Conservation (phyloP, 2,329 filamentous ascomycete species). For the Fusarium liriodendri region DNA sequence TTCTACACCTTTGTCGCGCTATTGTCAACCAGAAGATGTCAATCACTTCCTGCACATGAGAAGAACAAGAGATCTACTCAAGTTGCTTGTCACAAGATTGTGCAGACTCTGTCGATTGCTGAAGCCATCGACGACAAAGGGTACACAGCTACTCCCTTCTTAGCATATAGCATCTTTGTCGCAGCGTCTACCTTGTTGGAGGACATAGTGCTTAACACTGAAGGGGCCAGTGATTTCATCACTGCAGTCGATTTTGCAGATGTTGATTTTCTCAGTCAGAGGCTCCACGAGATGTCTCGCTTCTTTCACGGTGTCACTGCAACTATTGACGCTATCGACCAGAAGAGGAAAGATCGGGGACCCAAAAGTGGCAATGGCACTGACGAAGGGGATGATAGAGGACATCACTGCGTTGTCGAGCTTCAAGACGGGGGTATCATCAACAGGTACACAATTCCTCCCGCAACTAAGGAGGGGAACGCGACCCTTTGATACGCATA, state of each 20-base stretch:
- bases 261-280: not conserved
- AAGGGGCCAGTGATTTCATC: not conserved
- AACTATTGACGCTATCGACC: not conserved
- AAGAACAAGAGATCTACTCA: not conserved
- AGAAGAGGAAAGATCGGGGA: not conserved
- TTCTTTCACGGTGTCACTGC: not conserved
- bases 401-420: not conserved
- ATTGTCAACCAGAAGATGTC: not conserved
- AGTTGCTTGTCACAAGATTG: not conserved
- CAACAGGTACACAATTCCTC: not conserved
- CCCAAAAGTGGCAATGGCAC: not conserved
- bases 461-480: not conserved
- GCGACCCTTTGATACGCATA: not conserved
- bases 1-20: not conserved
- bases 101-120: not conserved
- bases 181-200: not conserved
- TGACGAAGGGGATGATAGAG: not conserved
- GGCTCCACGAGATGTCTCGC: not conserved
- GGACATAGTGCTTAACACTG: not conserved
- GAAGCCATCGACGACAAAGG: not conserved
- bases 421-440: not conserved
- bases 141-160: not conserved
- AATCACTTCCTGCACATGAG: not conserved
- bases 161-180: not conserved
- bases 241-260: not conserved